Base-by-base conservation (phyloP, 116 monocot genomes). In the Thalassia testudinum region DNA sequence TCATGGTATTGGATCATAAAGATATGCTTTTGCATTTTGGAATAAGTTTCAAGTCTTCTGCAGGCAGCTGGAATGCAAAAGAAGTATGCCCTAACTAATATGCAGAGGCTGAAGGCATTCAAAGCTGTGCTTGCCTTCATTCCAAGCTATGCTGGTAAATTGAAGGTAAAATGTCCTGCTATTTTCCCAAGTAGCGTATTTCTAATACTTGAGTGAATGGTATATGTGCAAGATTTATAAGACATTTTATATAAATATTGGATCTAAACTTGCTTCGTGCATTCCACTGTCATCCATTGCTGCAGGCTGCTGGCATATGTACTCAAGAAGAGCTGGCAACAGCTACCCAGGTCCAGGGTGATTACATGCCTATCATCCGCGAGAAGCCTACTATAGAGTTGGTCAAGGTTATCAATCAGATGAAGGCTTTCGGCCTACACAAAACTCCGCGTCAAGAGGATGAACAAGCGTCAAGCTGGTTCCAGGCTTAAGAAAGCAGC, bases 341-440 rank as follows among this genome's bases (percentile, higher is more conserved):
- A 14, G 76, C 59, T 10, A 70, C 62, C 18, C 76, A 76, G 43
- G 62, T 76, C 56, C 70, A 66, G 11, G 70, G 75, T 26, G 52
- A 24, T 17, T 75, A 66, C 70, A 47, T 76, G 63, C 62, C 76
- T 43, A 66, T 75, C 12, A 52, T 21, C 14, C 43, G 57, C 14
- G 65, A 64, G 56, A 51, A 50, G 47, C 75, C 67, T 7, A 53
- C 50, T 1, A 53, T 76, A 4, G 63, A 76, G 28, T 25, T 76
- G 8, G 51, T 76, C 0, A 76, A 76, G 66, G 67, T 76, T 12
- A 71, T 63, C 0, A 67, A 76, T 20, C 67, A 76, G 58, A 76
- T 76, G 71, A 70, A 71, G 53, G 18, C 49, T 4, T 70, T 75
- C 50, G 1, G 76, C 70, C 12, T 76, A 71, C 12, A 53, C 23